Conservation (phyloP, 352 stramenopile species). For the Pythium guiyangense region DNA sequence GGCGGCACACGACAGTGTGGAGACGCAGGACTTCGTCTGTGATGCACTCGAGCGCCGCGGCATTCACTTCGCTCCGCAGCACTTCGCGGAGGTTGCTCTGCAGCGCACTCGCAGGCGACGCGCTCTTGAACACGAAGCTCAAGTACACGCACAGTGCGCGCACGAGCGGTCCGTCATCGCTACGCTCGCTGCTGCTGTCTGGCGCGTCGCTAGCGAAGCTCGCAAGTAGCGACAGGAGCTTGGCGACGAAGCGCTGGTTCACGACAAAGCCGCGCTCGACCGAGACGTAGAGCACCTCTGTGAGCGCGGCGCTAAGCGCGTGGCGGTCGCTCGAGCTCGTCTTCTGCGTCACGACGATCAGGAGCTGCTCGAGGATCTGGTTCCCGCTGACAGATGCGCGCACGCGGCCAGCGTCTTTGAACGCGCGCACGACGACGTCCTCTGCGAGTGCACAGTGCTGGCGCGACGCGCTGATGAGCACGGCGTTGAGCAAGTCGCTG, state of each 20-base stretch:
- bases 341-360: constrained; percentile 62
- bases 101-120: constrained; percentile 8
- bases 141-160: constrained; percentile 51
- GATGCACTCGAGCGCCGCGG: constrained; percentile 15
- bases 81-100: constrained; percentile 38
- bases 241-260: constrained; percentile 52
- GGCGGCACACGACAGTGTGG: constrained; percentile 19
- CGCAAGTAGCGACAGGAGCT: constrained; percentile 33
- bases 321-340: constrained; percentile 17
- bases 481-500: constrained; percentile 51
- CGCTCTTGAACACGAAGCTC: constrained; percentile 34
- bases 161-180: constrained; percentile 24
- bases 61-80: constrained; percentile 34
- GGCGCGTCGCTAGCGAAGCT: not conserved
- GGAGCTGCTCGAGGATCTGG: constrained; percentile 60
- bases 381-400: constrained; percentile 42
- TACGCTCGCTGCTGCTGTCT: not conserved
- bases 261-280: constrained; percentile 37
- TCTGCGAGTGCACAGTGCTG: constrained; percentile 37
- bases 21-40: constrained; percentile 9
- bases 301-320: constrained; percentile 34
- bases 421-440: constrained; percentile 45
- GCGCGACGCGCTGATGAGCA: constrained; percentile 45
- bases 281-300: constrained; percentile 49
- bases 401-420: constrained; percentile 31